Evolutionary conservation across 257 asterid species (phyloP).

Genomic region (Linderniella brevidens): DNA sequence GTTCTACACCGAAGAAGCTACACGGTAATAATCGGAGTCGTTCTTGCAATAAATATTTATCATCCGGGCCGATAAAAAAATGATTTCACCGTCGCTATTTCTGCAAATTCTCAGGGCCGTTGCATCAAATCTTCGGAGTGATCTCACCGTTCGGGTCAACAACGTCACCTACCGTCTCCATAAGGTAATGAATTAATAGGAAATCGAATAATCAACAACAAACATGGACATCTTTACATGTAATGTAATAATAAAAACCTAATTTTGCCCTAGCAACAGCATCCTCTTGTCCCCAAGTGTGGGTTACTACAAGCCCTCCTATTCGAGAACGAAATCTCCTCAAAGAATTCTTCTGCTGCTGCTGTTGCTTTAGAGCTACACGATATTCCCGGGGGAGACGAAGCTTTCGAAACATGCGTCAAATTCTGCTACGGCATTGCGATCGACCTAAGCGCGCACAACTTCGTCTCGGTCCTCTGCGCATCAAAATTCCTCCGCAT

Average conservation of each 20-base stretch:
- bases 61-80: no score
- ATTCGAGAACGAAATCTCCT: conserved; percentile 23
- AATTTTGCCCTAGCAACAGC: conserved; percentile 30
- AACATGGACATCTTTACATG: background rate
- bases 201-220: background rate
- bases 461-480: conserved; percentile 39
- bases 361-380: conserved; percentile 30
- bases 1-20: conserved; percentile 56
- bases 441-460: conserved; percentile 56
- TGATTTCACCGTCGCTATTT: no score
- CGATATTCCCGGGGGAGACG: conserved; percentile 66
- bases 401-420: conserved; percentile 60
- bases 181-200: conserved; percentile 25
- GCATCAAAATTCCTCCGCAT: conserved; percentile 64
- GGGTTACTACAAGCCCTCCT: conserved; percentile 39
- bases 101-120: conserved; percentile 22
- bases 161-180: conserved; percentile 31
- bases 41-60: background rate
- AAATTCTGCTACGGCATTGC: conserved; percentile 74
- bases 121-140: conserved; percentile 36
- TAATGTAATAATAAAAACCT: background rate
- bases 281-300: conserved; percentile 46
- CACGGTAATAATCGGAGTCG: conserved; percentile 23
- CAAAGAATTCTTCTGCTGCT: no score
- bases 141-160: conserved; percentile 29